These are phyloP conservation scores for Volvariella surrecta DNA, from an alignment of 1,284 basidiomycete species.

Conservation along the genomic window DNA sequence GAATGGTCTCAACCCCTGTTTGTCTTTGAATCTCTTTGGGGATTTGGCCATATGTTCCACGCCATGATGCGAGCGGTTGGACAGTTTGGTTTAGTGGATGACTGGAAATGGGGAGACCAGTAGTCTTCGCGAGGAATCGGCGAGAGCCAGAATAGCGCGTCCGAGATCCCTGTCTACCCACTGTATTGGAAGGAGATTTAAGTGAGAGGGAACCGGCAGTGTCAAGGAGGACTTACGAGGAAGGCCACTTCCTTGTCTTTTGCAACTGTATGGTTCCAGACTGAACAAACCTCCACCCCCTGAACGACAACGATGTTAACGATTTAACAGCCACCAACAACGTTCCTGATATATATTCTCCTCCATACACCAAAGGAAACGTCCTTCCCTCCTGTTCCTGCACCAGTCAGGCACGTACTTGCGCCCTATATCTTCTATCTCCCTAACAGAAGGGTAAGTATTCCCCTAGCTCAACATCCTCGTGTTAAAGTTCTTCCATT, in stretches of 20 bases:
- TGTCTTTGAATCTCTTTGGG: conserved; percentile 12
- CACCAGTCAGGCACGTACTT: conserved; percentile 10
- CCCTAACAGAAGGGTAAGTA: conserved; percentile 11
- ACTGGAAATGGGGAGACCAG: conserved; percentile 3
- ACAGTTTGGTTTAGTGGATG: conserved; percentile 11
- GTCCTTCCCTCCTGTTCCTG: conserved; percentile 12
- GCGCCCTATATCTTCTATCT: conserved; percentile 12
- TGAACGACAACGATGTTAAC: neutral
- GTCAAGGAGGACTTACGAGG: conserved; percentile 5
- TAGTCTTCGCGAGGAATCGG: conserved; percentile 8
- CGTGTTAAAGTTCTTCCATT: neutral
- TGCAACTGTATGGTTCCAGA: conserved; percentile 11
- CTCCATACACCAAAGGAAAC: conserved; percentile 12
- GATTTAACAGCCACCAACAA: conserved; percentile 8
- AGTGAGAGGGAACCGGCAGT: neutral
- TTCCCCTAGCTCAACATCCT: neutral
- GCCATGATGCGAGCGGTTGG: conserved; percentile 12
- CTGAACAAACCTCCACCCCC: conserved; percentile 3
- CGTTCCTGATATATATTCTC: conserved; percentile 13
- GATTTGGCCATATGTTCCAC: conserved; percentile 11
- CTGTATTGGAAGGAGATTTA: conserved; percentile 1
- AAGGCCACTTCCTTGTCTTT: conserved; percentile 11
- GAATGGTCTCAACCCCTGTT: conserved; percentile 10
- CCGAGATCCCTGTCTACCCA: conserved; percentile 12
- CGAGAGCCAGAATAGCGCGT: conserved; percentile 5